Percentiles rank a stretch among this genome's conserved stretches.
Evolutionary conservation across 23 red algal species (phyloP).

Genomic region (Cyanidiococcus yangmingshanensis): DNA sequence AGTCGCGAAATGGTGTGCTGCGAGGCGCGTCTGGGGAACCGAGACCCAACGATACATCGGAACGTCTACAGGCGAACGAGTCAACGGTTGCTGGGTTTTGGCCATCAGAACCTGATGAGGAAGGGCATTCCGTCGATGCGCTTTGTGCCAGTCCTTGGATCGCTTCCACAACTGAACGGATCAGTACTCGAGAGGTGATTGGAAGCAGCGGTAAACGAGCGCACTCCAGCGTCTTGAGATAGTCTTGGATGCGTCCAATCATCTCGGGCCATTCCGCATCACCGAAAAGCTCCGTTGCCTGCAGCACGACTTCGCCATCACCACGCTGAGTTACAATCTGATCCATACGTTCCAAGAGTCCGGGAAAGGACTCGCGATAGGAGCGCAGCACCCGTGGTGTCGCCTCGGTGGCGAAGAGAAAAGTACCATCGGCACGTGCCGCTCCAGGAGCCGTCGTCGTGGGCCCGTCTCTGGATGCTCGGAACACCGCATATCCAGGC

Average conservation of each 20-base stretch:
- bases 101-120: not conserved
- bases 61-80: not conserved
- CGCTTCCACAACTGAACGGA: not conserved
- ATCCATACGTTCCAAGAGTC: not conserved
- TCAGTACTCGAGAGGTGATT: not conserved
- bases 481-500: not conserved
- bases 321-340: not conserved
- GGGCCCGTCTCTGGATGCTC: not conserved
- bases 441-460: not conserved
- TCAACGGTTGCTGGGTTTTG: not conserved
- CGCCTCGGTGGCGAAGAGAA: not conserved
- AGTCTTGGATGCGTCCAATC: not conserved
- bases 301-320: not conserved
- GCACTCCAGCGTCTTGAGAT: not conserved
- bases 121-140: not conserved
- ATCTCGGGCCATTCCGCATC: not conserved
- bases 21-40: not conserved
- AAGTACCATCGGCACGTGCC: not conserved
- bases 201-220: not conserved
- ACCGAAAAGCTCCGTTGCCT: not conserved
- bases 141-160: not conserved
- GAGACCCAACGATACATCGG: not conserved
- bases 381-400: not conserved
- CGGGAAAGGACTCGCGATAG: slow-evolving; percentile 1
- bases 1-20: not conserved